Percentiles rank a stretch among this genome's conserved stretches.
phyloP scores from a whole-genome alignment of 1,284 basidiomycete genomes.

The Irpex lacteus region DNA sequence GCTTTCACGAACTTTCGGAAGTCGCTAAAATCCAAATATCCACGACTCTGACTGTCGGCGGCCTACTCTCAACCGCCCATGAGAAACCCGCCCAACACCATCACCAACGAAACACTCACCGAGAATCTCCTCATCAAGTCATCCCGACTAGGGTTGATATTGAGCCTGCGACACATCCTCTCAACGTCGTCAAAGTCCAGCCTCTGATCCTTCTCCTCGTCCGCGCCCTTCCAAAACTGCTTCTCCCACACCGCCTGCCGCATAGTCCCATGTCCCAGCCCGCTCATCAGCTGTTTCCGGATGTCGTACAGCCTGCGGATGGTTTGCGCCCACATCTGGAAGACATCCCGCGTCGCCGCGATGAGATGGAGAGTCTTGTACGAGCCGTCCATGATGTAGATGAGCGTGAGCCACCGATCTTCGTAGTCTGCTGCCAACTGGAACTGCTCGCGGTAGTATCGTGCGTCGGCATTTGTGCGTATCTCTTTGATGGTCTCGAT shows the following conservation, averaged over 20 bases:
- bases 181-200: slow-evolving; percentile 75
- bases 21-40: slow-evolving; percentile 78
- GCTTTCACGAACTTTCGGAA: slow-evolving; percentile 87
- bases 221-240: slow-evolving; percentile 79
- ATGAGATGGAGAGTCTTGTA: slow-evolving; percentile 95
- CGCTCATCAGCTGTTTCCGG: slow-evolving; percentile 67
- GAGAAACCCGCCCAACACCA: neutral
- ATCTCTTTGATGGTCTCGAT: slow-evolving; percentile 93
- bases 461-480: slow-evolving; percentile 72
- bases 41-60: slow-evolving; percentile 65
- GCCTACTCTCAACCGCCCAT: slow-evolving; percentile 38
- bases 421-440: slow-evolving; percentile 61
- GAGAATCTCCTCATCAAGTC: slow-evolving; percentile 69
- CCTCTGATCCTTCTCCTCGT: slow-evolving; percentile 59
- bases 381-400: slow-evolving; percentile 71
- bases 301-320: slow-evolving; percentile 58
- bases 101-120: slow-evolving; percentile 37
- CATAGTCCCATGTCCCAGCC: slow-evolving; percentile 60
- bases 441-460: slow-evolving; percentile 79
- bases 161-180: slow-evolving; percentile 73
- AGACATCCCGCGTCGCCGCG: slow-evolving; percentile 68
- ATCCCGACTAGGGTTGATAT: slow-evolving; percentile 63
- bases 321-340: slow-evolving; percentile 66
- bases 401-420: slow-evolving; percentile 74
- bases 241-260: slow-evolving; percentile 78